These are phyloP conservation scores for Aspergillus fructus DNA, from an alignment of 2,329 filamentous ascomycete genomes.

Conservation along the genomic window DNA sequence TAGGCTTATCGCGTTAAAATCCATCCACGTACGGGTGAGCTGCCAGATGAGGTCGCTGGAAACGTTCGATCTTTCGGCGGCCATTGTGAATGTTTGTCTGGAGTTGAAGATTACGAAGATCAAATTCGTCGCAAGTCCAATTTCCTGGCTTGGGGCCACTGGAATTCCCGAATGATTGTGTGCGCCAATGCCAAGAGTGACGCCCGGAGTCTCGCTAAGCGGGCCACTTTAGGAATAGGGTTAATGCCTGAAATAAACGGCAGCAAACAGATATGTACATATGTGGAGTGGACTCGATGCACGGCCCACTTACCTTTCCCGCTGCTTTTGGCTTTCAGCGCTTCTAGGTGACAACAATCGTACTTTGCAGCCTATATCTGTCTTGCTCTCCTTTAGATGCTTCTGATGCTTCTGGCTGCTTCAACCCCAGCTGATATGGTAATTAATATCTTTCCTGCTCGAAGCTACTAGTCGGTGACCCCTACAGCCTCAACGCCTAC, in stretches of 20 bases:
- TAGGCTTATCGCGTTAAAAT: conserved; percentile 5
- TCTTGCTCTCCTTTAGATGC: conserved; percentile 8
- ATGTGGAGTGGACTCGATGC: not conserved
- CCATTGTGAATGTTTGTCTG: conserved; percentile 36
- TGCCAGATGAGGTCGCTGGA: conserved; percentile 93
- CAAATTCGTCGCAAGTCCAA: conserved; percentile 23
- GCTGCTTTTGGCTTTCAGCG: not conserved
- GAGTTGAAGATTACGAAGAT: conserved; percentile 25
- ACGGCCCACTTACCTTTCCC: conserved; percentile 15
- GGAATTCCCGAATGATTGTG: conserved; percentile 21
- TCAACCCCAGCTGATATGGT: conserved; percentile 13
- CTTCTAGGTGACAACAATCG: not conserved
- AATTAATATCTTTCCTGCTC: not conserved
- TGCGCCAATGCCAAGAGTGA: conserved; percentile 31
- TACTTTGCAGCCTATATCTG: not conserved
- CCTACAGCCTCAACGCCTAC: not conserved
- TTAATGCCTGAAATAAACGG: conserved; percentile 16
- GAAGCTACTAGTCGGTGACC: not conserved
- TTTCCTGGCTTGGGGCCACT: conserved; percentile 12
- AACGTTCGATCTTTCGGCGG: conserved; percentile 65
- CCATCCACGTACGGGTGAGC: conserved; percentile 75
- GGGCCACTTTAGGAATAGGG: conserved; percentile 35
- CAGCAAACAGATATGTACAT: not conserved
- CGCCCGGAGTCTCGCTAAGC: conserved; percentile 38
- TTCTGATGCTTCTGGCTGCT: conserved; percentile 5